Conservation (phyloP, 2,329 filamentous ascomycete genomes). For the Colletotrichum sp. region DNA sequence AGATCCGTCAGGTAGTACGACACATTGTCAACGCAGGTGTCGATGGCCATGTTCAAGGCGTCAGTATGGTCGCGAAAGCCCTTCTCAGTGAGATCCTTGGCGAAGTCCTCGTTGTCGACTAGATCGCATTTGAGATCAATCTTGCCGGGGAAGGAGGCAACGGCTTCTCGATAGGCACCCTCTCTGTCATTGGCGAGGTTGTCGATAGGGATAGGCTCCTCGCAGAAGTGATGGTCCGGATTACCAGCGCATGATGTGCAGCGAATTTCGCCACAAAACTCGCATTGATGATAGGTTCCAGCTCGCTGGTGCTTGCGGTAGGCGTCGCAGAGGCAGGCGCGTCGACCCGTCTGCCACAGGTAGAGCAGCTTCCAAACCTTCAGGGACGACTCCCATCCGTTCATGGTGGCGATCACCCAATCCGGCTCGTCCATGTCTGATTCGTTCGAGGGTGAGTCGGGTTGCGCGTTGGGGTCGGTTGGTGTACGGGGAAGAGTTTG, state of each 20-base stretch:
- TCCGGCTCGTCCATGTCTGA: neutral
- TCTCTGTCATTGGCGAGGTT: neutral
- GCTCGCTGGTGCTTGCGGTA: slow-evolving; percentile 32
- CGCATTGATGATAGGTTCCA: slow-evolving; percentile 29
- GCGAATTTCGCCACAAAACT: slow-evolving; percentile 36
- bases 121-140: neutral
- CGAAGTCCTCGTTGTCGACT: neutral
- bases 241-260: slow-evolving; percentile 44
- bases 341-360: slow-evolving; percentile 25
- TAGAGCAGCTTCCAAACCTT: slow-evolving; percentile 1
- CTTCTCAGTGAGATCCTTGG: neutral
- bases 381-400: neutral
- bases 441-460: neutral
- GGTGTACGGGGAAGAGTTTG: neutral
- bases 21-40: neutral
- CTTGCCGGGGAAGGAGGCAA: neutral
- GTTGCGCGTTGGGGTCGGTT: neutral
- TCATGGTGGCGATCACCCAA: neutral
- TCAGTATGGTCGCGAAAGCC: neutral
- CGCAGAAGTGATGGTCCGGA: slow-evolving; percentile 35
- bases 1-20: slow-evolving; percentile 1
- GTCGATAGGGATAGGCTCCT: neutral
- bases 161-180: neutral
- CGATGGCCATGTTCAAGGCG: neutral
- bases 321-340: slow-evolving; percentile 40